A percentile compares a stretch with the other conserved stretches of the same genome.
Evolutionary conservation across 2,329 filamentous ascomycete genomes (phyloP).

Genomic region (Fusarium veterinarium): DNA sequence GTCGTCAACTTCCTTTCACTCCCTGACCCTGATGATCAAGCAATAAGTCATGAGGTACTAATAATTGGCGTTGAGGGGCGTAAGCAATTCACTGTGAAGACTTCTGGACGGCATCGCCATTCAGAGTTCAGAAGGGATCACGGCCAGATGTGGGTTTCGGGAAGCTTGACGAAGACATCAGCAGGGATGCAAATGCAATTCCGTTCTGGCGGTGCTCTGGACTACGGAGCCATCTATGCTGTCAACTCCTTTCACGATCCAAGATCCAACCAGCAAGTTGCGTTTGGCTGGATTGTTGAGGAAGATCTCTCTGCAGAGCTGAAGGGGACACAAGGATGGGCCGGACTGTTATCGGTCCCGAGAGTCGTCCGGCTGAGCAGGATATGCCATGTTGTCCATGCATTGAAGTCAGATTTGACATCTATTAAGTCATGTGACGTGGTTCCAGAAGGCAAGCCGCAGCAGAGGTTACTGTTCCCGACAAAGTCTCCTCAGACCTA

Average conservation of each 20-base stretch:
- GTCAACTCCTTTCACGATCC: neutral
- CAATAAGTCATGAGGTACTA: neutral
- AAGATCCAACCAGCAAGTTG: neutral
- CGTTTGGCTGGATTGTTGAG: neutral
- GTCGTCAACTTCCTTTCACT: neutral
- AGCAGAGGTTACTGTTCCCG: rapidly evolving
- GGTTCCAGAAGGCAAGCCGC: neutral
- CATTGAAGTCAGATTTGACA: neutral
- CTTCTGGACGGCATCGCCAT: neutral
- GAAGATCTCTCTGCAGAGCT: neutral
- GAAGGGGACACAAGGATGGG: neutral
- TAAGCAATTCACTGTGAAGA: rapidly evolving
- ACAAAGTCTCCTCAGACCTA: neutral
- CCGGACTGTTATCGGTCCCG: neutral
- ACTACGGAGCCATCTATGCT: neutral
- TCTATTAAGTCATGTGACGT: neutral
- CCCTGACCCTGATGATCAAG: neutral
- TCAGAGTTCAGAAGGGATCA: neutral
- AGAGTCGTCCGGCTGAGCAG: neutral
- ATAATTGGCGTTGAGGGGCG: neutral
- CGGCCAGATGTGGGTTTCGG: neutral
- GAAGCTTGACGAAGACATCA: neutral
- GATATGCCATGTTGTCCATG: neutral
- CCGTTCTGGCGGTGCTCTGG: neutral
- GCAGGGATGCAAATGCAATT: neutral